phyloP scores from a whole-genome alignment of 129 eudicot species.

The Silybum marianum region DNA sequence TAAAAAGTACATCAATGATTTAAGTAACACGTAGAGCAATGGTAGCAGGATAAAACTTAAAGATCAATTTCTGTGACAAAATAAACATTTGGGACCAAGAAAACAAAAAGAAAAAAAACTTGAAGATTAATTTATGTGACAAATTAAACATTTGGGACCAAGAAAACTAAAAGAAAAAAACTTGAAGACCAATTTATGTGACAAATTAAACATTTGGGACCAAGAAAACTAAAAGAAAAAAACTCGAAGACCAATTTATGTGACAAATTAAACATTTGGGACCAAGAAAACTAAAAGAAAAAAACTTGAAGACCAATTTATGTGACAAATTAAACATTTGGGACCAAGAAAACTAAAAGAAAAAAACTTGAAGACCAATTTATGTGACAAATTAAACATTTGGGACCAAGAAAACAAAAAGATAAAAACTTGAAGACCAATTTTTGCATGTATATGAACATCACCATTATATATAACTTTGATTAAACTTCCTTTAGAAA shows the following conservation, averaged over 20 bases:
- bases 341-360: not conserved
- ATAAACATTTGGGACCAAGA: not conserved
- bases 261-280: not conserved
- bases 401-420: not conserved
- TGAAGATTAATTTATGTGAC: not conserved
- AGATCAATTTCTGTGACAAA: not conserved
- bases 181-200: not conserved
- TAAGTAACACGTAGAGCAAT: not conserved
- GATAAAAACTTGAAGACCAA: not conserved
- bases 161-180: too few species aligned
- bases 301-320: not conserved
- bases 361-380: not conserved
- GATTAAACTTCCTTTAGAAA: not conserved
- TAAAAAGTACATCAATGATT: conserved; percentile 27
- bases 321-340: not conserved
- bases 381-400: not conserved
- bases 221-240: not conserved
- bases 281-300: not conserved
- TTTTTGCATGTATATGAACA: not conserved
- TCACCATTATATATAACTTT: not conserved
- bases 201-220: not conserved
- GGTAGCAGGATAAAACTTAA: not conserved
- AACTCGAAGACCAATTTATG: not conserved
- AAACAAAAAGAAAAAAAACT: not conserved
- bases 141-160: not conserved